Percentiles rank a stretch among this genome's conserved stretches.
Evolutionary conservation across 805 yeast genomes (phyloP).

Genomic region (Suhomyces tanzawaensis): DNA sequence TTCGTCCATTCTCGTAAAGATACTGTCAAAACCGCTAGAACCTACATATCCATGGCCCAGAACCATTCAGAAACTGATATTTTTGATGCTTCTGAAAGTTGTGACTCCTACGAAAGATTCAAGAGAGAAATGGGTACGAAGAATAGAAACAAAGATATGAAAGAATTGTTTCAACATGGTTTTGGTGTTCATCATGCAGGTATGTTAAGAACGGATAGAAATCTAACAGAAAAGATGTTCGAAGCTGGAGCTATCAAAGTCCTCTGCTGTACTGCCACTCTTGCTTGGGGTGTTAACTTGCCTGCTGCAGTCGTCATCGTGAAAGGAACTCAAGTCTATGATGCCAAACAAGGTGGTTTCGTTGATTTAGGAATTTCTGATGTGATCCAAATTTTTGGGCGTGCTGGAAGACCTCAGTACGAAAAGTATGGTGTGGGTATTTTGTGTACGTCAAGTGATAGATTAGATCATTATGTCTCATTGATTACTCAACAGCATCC

Average conservation of each 20-base stretch:
- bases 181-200: constrained; percentile 98
- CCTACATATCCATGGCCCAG: constrained; percentile 66
- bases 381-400: constrained; percentile 96
- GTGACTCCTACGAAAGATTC: constrained; percentile 38
- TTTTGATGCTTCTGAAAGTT: constrained; percentile 55
- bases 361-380: constrained; percentile 93
- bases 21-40: constrained; percentile 78
- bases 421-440: constrained; percentile 92
- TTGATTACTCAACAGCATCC: constrained; percentile 93
- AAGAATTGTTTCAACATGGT: constrained; percentile 76
- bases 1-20: constrained; percentile 96
- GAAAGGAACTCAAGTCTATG: constrained; percentile 95
- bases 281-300: constrained; percentile 99
- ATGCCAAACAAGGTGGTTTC: constrained; percentile 91
- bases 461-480: constrained; percentile 83
- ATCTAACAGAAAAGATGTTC: constrained; percentile 85
- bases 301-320: constrained; percentile 98
- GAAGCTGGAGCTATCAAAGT: constrained; percentile 83
- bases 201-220: constrained; percentile 86
- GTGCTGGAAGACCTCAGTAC: constrained; percentile 99
- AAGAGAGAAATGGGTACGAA: constrained; percentile 63
- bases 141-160: constrained; percentile 72
- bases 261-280: constrained; percentile 91
- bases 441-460: constrained; percentile 77
- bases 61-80: constrained; percentile 52